Base-by-base conservation (phyloP, 2,329 filamentous ascomycete genomes). In the Colletotrichum ledebouriae region DNA sequence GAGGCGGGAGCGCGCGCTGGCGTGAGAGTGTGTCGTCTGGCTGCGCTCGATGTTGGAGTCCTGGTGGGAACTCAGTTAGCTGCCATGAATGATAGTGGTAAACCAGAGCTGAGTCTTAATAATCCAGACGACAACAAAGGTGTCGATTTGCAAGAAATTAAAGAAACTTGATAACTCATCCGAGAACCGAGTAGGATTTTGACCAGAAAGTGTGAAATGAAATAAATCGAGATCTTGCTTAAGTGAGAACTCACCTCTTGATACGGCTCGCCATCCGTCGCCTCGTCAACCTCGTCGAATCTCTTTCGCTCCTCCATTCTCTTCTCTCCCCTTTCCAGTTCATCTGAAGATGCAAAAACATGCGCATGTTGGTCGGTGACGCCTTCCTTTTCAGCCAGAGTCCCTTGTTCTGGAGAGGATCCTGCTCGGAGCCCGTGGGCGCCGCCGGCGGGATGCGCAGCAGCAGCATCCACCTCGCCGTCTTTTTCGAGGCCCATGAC, bases 1-100 rank as follows among this genome's bases (percentile, higher is more conserved):
- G 12, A 76, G 71, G 4, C 71, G 69, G 41, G 64, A 74, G 53
- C 74, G 67, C 15, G 73, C 70, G 60, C 72, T 77, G n/a, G 60
- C 44, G 41, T 68, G 65, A n/a, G 65, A 47, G 22, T 47, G 65
- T 15, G 60, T 41, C 7, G 65, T 55, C 11, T 47, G 61, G 9
- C 49, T 59, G 13, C 39, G 65, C 33, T 68, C 46, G 47, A 53
- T 41, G 61, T 41, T 39, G 33, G 55, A 29, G 29, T 61, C 65
- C 65, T 20, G 6, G 34, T 57, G 22, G 20, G 17, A 37, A 5
- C n/a, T n/a, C 12, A 13, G 39, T 58, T 29, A 53, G 60, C 17
- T 11, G n/a, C 11, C 0, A 39, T 59, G 9, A 29, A 29, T 6
- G 6, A 0, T 39, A 17, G 4, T 34, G 25, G 15, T 34, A 1